phyloP scores from a whole-genome alignment of 345 rosid genomes.

The Aquilaria malaccensis region DNA sequence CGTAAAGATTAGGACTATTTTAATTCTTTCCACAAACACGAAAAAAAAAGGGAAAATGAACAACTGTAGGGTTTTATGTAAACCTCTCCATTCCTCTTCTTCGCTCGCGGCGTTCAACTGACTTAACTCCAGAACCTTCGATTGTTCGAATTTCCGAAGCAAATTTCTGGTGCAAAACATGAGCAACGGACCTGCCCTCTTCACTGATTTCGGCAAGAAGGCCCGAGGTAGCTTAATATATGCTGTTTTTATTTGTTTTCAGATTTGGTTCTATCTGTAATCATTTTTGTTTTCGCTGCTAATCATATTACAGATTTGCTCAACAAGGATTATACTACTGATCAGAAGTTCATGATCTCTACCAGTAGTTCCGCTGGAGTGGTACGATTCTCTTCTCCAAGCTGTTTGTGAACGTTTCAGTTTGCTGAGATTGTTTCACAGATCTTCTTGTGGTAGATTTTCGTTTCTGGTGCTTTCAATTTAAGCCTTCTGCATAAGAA shows the following conservation, averaged over 20 bases:
- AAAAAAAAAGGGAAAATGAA: too few species aligned
- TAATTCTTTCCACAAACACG: too few species aligned
- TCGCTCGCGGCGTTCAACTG: too few species aligned
- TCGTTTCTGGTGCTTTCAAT: background rate
- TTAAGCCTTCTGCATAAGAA: too few species aligned
- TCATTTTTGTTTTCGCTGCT: background rate
- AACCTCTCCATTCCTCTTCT: background rate
- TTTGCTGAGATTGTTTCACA: background rate
- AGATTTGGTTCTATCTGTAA: background rate
- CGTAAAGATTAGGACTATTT: too few species aligned
- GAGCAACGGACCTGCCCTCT: constrained; percentile 37
- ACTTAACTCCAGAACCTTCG: too few species aligned
- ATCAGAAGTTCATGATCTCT: constrained; percentile 35
- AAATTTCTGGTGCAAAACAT: constrained; percentile 1
- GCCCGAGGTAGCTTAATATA: constrained; percentile 22
- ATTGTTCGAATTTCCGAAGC: too few species aligned
- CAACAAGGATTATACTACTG: constrained; percentile 33
- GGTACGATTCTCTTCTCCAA: constrained; percentile 12
- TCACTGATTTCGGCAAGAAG: constrained; percentile 40
- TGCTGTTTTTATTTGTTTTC: background rate
- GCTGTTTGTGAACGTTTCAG: background rate
- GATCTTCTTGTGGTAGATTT: background rate
- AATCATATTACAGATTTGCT: constrained; percentile 29
- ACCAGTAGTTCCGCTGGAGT: constrained; percentile 27
- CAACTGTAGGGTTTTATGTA: constrained; percentile 2